Evolutionary conservation across 2,329 filamentous ascomycete species (phyloP).

Genomic region (Aspergillus awamori): DNA sequence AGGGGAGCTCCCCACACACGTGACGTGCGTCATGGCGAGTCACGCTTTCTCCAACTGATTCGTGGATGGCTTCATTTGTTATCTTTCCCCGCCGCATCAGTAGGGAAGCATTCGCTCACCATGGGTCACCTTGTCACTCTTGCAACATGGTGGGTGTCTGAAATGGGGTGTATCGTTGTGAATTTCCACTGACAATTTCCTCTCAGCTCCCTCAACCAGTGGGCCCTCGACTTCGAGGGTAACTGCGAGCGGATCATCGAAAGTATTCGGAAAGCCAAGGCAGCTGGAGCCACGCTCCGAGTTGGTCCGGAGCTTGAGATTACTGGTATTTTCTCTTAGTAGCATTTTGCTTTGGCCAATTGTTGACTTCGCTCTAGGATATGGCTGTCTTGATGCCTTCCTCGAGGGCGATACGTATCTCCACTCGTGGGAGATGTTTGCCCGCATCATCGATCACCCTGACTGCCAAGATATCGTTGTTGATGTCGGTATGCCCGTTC

Average conservation of each 20-base stretch:
- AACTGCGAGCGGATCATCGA: slow-evolving; percentile 66
- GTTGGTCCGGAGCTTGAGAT: slow-evolving; percentile 60
- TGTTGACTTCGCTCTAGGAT: slow-evolving; percentile 37
- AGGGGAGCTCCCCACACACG: slow-evolving; percentile 31
- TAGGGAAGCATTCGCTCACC: slow-evolving; percentile 11
- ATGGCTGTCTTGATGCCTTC: slow-evolving; percentile 70
- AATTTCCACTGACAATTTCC: slow-evolving; percentile 16
- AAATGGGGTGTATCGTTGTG: neutral
- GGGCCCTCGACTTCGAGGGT: slow-evolving; percentile 64
- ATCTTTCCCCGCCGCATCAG: neutral
- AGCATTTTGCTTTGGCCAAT: neutral
- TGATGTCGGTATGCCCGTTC: slow-evolving; percentile 65
- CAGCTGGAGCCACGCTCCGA: slow-evolving; percentile 63
- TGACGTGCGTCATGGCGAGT: slow-evolving; percentile 25
- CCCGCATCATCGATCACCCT: slow-evolving; percentile 62
- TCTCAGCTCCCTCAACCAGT: slow-evolving; percentile 47
- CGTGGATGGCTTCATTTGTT: too few relatives aligned
- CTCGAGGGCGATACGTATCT: slow-evolving; percentile 60
- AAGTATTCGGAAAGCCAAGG: slow-evolving; percentile 63
- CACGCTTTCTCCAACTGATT: slow-evolving; percentile 19
- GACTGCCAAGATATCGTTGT: slow-evolving; percentile 67
- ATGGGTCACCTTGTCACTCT: slow-evolving; percentile 48
- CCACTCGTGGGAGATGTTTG: slow-evolving; percentile 66
- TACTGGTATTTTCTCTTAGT: slow-evolving; percentile 43
- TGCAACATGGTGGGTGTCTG: slow-evolving; percentile 45